Base-by-base conservation (phyloP, 2,329 filamentous ascomycete genomes). In the Sporothrix mexicana region DNA sequence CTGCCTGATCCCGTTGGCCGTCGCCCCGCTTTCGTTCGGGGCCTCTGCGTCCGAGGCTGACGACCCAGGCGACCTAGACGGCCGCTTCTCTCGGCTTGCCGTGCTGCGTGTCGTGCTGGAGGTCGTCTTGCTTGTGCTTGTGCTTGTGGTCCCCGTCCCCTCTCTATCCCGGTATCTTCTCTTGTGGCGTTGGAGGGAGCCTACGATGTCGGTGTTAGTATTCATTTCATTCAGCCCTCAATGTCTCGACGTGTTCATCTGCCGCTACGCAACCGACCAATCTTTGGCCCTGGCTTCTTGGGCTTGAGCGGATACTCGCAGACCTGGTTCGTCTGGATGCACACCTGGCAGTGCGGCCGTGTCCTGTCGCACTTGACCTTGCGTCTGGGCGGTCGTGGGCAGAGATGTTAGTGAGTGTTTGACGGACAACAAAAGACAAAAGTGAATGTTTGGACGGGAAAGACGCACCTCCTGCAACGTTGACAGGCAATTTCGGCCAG, bases 381-480 rank as follows among this genome's bases (percentile, higher is more conserved):
- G 41, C 70, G 70, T 57, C 70, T 66, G 57, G 15, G 20, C 30
- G n/a, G 23, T 55, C 2, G 47, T 53, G 12, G 6, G 23, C 49
- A 15, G n/a, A 25, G 1, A 23, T 69, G 6, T 47, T 17, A 47
- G 15, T 47, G 7, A 17, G 45, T 47, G 10, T 12, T 9, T 10
- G 13, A 7, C 43, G 43, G n/a, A n/a, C n/a, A n/a, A n/a, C n/a
- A n/a, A n/a, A n/a, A n/a, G n/a, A 36, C 30, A 36, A 36, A 7
- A 36, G 30, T 36, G 30, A 36, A 36, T 36, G 30, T 7, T 36
- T 5, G 8, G 41, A 15, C 2, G 2, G 15, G 17, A 13, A 8
- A 1, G n/a, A 30, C 57, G 73, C 76, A 43, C 49, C 47, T 43
- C 77, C 77, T 77, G 76, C 78, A 53, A 51, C 74, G 6, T 45